Conservation (phyloP, 2,329 filamentous ascomycete species). For the Coniochaeta sp. region DNA sequence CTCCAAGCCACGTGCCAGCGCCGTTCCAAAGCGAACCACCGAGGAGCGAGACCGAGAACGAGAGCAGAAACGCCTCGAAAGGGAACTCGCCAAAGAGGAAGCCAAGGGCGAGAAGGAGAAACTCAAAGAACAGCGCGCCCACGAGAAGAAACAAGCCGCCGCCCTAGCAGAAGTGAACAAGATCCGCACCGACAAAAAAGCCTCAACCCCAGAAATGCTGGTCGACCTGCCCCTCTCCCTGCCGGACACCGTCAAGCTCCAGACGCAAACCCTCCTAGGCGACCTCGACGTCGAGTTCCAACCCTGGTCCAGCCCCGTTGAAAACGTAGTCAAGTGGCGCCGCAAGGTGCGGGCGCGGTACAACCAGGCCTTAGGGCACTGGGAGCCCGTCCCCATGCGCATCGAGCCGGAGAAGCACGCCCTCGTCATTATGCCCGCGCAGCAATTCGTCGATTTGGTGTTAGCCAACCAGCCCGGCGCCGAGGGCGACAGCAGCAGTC, state of each 20-base stretch:
- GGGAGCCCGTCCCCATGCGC: conserved; percentile 53
- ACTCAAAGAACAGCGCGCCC: conserved; percentile 53
- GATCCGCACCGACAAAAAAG: conserved; percentile 64
- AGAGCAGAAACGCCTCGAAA: conserved; percentile 33
- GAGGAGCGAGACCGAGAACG: conserved; percentile 32
- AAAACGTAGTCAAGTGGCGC: conserved; percentile 58
- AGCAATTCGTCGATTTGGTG: conserved; percentile 59
- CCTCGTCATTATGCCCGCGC: conserved; percentile 53
- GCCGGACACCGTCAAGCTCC: conserved; percentile 34
- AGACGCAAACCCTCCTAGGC: conserved; percentile 42
- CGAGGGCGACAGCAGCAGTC: conserved; percentile 30
- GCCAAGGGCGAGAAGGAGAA: conserved; percentile 51
- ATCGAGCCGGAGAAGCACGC: conserved; percentile 53
- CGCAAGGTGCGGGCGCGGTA: conserved; percentile 59
- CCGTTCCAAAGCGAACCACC: conserved; percentile 18
- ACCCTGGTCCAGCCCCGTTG: conserved; percentile 36
- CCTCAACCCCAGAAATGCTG: conserved; percentile 71
- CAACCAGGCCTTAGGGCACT: conserved; percentile 53
- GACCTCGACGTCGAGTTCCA: conserved; percentile 40
- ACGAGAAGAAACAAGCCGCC: conserved; percentile 56
- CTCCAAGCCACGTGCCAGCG: conserved; percentile 12
- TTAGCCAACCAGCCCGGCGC: conserved; percentile 17
- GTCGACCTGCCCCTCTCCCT: conserved; percentile 59
- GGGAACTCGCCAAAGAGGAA: conserved; percentile 51
- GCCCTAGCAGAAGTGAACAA: conserved; percentile 70